Conservation (phyloP, 257 asterid genomes). For the Solanum virginianum region DNA sequence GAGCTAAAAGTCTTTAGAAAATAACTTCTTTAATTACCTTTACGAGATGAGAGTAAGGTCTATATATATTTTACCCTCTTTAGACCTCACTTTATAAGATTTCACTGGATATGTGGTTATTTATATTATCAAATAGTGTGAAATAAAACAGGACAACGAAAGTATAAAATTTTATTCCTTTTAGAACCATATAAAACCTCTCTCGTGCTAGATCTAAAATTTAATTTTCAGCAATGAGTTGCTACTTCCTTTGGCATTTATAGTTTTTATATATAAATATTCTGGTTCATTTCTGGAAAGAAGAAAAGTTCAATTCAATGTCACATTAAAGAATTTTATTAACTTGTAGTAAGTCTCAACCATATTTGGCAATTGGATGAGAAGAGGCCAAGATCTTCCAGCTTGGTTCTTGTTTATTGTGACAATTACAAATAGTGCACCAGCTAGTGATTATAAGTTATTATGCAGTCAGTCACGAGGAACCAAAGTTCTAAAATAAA, state of each 20-base stretch:
- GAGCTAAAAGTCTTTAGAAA: no score
- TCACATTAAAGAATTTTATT: background rate
- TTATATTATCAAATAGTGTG: background rate
- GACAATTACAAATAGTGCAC: background rate
- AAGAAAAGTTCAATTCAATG: background rate
- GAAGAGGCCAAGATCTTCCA: background rate
- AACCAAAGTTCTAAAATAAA: background rate
- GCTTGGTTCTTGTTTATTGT: background rate
- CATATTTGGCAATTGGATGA: background rate
- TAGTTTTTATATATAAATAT: background rate
- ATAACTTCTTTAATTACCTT: background rate
- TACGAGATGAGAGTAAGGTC: background rate
- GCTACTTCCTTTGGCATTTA: background rate
- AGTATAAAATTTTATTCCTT: background rate
- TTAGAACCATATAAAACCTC: background rate
- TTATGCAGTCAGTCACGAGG: background rate
- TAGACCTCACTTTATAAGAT: background rate
- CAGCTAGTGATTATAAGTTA: background rate
- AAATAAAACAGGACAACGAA: background rate
- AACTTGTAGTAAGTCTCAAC: background rate
- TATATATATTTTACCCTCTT: background rate
- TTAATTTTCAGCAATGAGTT: background rate
- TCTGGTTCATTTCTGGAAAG: background rate
- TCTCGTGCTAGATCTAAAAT: background rate
- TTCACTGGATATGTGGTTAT: rapidly evolving